Conservation (phyloP, 345 rosid species). For the Linum tenue region DNA sequence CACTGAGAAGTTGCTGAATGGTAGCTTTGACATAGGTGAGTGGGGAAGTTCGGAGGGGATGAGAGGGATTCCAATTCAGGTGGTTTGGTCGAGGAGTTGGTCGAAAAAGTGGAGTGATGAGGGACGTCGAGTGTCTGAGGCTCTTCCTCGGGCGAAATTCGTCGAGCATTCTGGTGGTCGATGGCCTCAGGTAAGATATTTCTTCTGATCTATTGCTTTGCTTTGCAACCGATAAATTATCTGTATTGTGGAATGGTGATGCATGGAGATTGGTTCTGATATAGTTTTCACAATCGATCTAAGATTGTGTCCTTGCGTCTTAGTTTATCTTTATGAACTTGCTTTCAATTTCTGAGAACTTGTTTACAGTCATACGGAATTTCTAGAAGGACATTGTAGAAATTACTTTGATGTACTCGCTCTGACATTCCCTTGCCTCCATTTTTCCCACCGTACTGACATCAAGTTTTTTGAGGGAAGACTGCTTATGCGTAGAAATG, state of each 20-base stretch:
- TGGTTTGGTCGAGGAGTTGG: conserved; percentile 68
- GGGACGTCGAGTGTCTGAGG: conserved; percentile 43
- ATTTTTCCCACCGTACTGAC: no score
- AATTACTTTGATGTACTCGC: no score
- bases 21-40: conserved; percentile 61
- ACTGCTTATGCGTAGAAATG: no score
- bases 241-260: background rate
- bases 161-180: conserved; percentile 62
- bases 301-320: no score
- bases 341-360: no score
- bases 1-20: conserved; percentile 53
- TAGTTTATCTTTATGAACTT: no score
- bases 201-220: background rate
- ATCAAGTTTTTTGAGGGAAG: no score
- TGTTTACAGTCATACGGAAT: no score
- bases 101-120: conserved; percentile 64
- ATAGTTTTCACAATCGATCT: no score
- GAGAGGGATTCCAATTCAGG: conserved; percentile 55
- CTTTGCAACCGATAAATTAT: background rate
- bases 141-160: conserved; percentile 67
- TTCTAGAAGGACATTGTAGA: no score
- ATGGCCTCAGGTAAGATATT: conserved; percentile 80
- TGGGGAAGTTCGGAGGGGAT: conserved; percentile 65
- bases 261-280: background rate
- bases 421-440: no score